phyloP scores from a whole-genome alignment of 1,139 yeast genomes.

The Yamadazyma conglobata region DNA sequence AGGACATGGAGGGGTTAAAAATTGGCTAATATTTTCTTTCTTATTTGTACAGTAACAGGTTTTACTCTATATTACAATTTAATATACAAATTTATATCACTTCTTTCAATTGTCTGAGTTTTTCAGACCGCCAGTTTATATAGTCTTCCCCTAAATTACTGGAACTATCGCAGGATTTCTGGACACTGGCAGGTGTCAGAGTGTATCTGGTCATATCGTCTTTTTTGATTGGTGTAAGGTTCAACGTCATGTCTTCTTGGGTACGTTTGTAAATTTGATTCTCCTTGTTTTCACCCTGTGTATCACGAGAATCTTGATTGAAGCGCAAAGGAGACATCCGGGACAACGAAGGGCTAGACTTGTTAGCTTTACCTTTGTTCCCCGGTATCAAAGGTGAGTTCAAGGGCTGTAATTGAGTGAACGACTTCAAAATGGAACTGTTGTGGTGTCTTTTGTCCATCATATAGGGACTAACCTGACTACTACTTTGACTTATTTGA shows the following conservation, averaged over 20 bases:
- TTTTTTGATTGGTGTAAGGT: conserved; percentile 23
- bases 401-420: conserved; percentile 27
- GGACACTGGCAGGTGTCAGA: conserved; percentile 15
- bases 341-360: conserved; percentile 8
- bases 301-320: no score
- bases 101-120: conserved; percentile 30
- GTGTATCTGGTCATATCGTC: conserved; percentile 12
- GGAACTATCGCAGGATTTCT: conserved; percentile 30
- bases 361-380: not conserved
- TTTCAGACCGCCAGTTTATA: conserved; percentile 39
- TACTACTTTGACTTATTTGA: conserved; percentile 9
- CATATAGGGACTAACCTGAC: conserved; percentile 7
- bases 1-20: not conserved
- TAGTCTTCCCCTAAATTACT: conserved; percentile 43
- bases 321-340: conserved; percentile 21
- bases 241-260: conserved; percentile 12
- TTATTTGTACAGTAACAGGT: not conserved
- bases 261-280: conserved; percentile 2
- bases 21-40: not conserved
- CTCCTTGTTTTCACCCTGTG: conserved; percentile 9
- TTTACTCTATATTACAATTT: conserved; percentile 4
- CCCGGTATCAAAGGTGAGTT: conserved; percentile 24
- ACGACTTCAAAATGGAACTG: conserved; percentile 20
- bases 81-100: conserved; percentile 2
- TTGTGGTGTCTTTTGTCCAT: conserved; percentile 3